Evolutionary conservation across 2,329 filamentous ascomycete genomes (phyloP).

Genomic region (Pestalotiopsis sp.): DNA sequence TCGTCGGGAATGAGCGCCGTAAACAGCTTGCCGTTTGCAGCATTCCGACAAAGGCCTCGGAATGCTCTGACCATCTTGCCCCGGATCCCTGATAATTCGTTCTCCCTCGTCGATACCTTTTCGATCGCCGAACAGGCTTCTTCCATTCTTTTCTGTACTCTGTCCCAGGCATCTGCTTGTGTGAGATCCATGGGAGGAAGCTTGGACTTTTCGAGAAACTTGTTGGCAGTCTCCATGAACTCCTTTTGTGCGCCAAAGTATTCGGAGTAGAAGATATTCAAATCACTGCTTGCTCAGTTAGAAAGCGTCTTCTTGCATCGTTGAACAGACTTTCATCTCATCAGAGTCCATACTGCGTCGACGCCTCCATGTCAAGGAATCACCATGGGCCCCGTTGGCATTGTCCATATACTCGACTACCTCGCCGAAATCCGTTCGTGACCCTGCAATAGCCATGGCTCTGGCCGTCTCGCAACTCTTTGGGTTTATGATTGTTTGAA

Average conservation of each 20-base stretch:
- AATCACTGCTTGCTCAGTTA: background rate
- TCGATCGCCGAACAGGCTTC: conserved; percentile 8
- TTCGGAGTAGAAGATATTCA: background rate
- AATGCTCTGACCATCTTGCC: conserved; percentile 11
- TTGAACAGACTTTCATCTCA: background rate
- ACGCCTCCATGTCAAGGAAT: background rate
- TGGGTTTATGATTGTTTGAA: background rate
- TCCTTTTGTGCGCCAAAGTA: conserved; percentile 8
- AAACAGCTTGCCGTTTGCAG: conserved; percentile 8
- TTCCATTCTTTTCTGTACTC: background rate
- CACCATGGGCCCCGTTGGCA: background rate
- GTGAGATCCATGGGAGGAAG: background rate
- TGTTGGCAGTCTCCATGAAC: conserved; percentile 9
- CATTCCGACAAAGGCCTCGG: conserved; percentile 9
- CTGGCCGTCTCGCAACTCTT: background rate
- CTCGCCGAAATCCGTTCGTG: background rate
- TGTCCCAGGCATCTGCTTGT: background rate
- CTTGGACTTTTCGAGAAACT: conserved; percentile 9
- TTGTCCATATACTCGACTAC: background rate
- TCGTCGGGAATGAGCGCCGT: conserved; percentile 9
- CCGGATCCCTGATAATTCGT: background rate
- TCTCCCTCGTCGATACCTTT: conserved; percentile 1
- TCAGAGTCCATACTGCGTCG: conserved; percentile 1
- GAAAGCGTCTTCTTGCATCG: background rate
- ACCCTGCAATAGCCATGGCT: background rate